Conservation (phyloP, 148 eudicot genomes). For the Fagopyrum homotropicum region DNA sequence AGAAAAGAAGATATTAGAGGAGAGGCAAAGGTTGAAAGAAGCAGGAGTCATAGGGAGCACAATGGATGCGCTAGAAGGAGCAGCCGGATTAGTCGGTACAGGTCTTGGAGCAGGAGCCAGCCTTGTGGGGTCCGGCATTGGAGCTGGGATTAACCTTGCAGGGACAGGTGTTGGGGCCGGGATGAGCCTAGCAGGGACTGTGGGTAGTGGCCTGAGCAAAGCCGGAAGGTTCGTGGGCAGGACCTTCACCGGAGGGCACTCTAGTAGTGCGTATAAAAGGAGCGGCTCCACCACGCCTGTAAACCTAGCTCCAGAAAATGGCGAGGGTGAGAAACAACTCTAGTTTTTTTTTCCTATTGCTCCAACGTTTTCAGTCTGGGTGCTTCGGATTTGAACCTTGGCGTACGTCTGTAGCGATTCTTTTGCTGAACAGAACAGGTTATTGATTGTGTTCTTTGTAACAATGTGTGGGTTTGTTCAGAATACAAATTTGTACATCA, state of each 20-base stretch:
- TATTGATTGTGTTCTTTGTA: background rate
- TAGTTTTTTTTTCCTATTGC: background rate
- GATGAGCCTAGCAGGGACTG: slow-evolving; percentile 54
- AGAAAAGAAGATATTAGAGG: slow-evolving; percentile 68
- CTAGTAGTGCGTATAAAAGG: slow-evolving; percentile 29
- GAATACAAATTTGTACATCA: background rate
- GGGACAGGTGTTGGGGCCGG: slow-evolving; percentile 73
- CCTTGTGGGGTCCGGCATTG: slow-evolving; percentile 57
- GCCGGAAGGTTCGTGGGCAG: slow-evolving; percentile 94
- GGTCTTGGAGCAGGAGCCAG: slow-evolving; percentile 75
- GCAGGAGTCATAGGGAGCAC: slow-evolving; percentile 88
- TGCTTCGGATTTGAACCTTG: background rate
- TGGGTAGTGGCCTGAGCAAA: slow-evolving; percentile 69
- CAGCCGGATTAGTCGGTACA: slow-evolving; percentile 58
- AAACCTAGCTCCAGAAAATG: slow-evolving; percentile 50
- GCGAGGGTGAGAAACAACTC: slow-evolving; percentile 13
- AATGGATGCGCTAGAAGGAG: slow-evolving; percentile 82
- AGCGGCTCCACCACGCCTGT: slow-evolving; percentile 62
- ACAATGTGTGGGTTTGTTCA: slow-evolving; percentile 4
- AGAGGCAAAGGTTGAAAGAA: slow-evolving; percentile 76
- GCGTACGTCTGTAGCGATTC: background rate
- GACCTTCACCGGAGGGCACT: slow-evolving; percentile 48
- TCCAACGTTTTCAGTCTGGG: background rate
- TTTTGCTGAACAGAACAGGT: background rate
- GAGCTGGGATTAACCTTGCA: slow-evolving; percentile 48